Percentiles rank a stretch among this genome's conserved stretches.
Evolutionary conservation across 225 moss, liverwort and hornwort species (phyloP).

Genomic region (Takakia lepidozioides): DNA sequence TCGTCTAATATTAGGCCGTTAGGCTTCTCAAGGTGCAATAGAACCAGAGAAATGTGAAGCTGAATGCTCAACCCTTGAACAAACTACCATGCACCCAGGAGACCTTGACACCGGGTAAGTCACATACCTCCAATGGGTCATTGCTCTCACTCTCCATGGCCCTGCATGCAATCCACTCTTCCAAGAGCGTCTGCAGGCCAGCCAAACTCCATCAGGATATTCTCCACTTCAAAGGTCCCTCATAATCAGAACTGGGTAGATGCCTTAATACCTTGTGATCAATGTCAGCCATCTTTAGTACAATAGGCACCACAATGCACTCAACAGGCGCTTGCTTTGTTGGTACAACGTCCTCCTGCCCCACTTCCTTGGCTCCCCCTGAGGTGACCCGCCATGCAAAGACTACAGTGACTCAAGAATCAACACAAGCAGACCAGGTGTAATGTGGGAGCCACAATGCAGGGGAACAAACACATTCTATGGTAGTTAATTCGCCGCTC

Average conservation of each 20-base stretch:
- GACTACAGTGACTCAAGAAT: too few species aligned
- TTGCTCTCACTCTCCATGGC: constrained; percentile 55
- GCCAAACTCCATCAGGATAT: background rate
- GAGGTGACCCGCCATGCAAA: too few species aligned
- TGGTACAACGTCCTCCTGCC: constrained; percentile 19
- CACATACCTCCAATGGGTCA: constrained; percentile 50
- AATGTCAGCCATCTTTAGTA: constrained; percentile 80
- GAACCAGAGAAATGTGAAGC: too few species aligned
- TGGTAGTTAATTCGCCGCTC: too few species aligned
- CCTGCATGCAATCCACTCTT: constrained; percentile 89
- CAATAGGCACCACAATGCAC: constrained; percentile 91
- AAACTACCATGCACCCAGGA: too few species aligned
- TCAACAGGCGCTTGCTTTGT: constrained; percentile 37
- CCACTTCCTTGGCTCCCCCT: constrained; percentile 18
- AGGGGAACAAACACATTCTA: too few species aligned
- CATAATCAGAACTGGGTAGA: background rate
- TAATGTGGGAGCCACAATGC: too few species aligned
- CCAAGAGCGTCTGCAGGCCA: constrained; percentile 60
- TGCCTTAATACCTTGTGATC: constrained; percentile 68
- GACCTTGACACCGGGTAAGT: too few species aligned
- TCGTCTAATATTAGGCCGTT: too few species aligned
- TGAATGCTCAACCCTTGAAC: too few species aligned
- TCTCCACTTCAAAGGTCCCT: too few species aligned
- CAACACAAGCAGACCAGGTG: background rate
- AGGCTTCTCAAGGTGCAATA: too few species aligned